Base-by-base conservation (phyloP, 179 eudicot genomes). In the Monotropa hypopitys region DNA sequence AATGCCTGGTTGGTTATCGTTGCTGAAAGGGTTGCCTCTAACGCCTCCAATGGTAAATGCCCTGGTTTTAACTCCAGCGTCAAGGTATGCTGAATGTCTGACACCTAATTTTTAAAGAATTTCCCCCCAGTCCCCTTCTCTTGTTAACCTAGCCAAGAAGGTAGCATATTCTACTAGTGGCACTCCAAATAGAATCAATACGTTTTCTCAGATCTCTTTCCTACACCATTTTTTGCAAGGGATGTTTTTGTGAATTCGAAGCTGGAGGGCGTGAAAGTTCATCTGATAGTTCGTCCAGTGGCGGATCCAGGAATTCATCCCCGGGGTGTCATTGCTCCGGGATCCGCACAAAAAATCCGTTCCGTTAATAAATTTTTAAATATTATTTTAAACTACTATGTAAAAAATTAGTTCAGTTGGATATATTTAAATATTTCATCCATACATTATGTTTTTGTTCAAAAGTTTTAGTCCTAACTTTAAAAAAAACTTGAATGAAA, bases 21-120 rank as follows among this genome's bases (percentile, higher is more conserved):
- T 94, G 53, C 83, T 94, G 89, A 88, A 87, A 81, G 98, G 98
- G 77, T 87, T 89, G 80, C 85, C 96, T 68, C 91, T 94, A 81
- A 88, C 90, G 26, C 91, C 92, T 78, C 69, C 80, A 68, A 84
- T 94, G 90, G 80, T 90, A 74, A 83, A 80, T 67, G 87, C 94
- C 69, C 87, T 94, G 93, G 90, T 89, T 72, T 83, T 87, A 79
- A 83, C 85, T 79, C 96, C 98, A 74, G 98, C 98, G 74, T 87
- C 96, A 75, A 89, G 98, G 98, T 94, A 87, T 83, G 42, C 68
- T 32, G 63, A 63, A 62, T 45, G 23, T 46, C n/a, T 53, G 30
- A 35, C n/a, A 5, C 3, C 15, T 23, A 38, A 35, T 32, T 76
- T 67, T 49, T 76, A 33, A 51, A 35, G 18, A 53, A 10, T 73